phyloP scores from a whole-genome alignment of 2,329 filamentous ascomycete species.

The Fusarium poae region DNA sequence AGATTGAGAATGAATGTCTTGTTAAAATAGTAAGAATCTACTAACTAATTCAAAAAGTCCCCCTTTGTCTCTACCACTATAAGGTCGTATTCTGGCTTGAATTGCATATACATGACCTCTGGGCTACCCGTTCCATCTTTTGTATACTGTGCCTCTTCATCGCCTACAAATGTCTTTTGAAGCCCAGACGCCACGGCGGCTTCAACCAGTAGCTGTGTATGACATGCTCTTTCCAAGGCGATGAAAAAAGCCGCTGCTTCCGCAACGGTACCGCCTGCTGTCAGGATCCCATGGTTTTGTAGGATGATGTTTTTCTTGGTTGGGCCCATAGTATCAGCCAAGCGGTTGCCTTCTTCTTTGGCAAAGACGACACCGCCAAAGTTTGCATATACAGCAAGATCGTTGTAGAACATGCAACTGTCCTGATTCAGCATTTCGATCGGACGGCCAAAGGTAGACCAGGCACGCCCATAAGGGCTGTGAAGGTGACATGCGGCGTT shows the following conservation, averaged over 20 bases:
- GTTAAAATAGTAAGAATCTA: too few relatives aligned
- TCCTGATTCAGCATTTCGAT: constrained; percentile 79
- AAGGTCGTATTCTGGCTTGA: constrained; percentile 28
- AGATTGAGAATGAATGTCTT: too few relatives aligned
- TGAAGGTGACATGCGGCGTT: constrained; percentile 77
- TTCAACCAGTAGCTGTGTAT: constrained; percentile 75
- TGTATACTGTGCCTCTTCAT: constrained; percentile 57
- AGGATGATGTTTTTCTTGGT: constrained; percentile 72
- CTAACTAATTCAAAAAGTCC: too few relatives aligned
- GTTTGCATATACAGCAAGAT: constrained; percentile 72
- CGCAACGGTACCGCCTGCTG: constrained; percentile 75
- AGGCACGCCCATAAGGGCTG: constrained; percentile 72
- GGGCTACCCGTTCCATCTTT: constrained; percentile 44
- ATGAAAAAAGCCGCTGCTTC: constrained; percentile 79
- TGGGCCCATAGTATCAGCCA: constrained; percentile 71
- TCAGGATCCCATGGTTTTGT: constrained; percentile 77
- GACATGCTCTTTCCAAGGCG: constrained; percentile 74
- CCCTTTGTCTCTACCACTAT: too few relatives aligned
- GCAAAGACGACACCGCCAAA: constrained; percentile 65
- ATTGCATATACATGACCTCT: constrained; percentile 47
- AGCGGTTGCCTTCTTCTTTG: constrained; percentile 71
- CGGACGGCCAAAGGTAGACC: constrained; percentile 71
- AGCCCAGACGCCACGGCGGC: constrained; percentile 60
- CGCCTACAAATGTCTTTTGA: constrained; percentile 56
- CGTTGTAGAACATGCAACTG: constrained; percentile 71